Conservation (phyloP, 177 flowering plant genomes). For the Vitis hybrid region DNA sequence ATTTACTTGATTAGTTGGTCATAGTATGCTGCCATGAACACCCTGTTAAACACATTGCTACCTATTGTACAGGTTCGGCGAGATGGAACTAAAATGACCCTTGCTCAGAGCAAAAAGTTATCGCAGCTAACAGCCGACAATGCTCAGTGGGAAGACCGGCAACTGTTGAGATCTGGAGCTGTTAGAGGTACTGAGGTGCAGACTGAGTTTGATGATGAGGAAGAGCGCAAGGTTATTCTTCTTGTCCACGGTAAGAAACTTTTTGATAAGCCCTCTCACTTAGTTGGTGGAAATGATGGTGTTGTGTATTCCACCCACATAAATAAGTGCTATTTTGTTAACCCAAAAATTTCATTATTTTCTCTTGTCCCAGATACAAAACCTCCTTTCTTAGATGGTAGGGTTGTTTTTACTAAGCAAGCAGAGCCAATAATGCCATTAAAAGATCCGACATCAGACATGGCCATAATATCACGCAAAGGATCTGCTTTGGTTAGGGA, state of each 20-base stretch:
- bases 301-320: background rate
- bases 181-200: constrained; percentile 96
- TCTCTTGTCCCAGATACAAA: constrained; percentile 66
- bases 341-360: constrained; percentile 1
- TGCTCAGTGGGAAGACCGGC: constrained; percentile 98
- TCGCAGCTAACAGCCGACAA: constrained; percentile 92
- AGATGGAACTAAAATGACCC: constrained; percentile 90
- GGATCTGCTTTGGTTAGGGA: constrained; percentile 89
- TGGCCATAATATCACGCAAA: constrained; percentile 97
- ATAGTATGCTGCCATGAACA: background rate
- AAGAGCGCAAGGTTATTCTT: constrained; percentile 89
- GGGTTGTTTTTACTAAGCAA: constrained; percentile 94
- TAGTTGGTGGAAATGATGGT: background rate
- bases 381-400: constrained; percentile 97
- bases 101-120: constrained; percentile 88
- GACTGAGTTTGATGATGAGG: constrained; percentile 97
- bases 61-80: constrained; percentile 54
- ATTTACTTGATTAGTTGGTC: background rate
- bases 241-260: constrained; percentile 84
- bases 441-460: constrained; percentile 97
- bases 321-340: constrained; percentile 1
- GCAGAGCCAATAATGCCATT: constrained; percentile 96
- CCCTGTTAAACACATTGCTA: background rate
- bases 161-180: constrained; percentile 96
- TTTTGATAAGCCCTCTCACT: background rate